Evolutionary conservation across 768 basidiomycete species (phyloP).

Genomic region (Xerocomellus chrysenteron): DNA sequence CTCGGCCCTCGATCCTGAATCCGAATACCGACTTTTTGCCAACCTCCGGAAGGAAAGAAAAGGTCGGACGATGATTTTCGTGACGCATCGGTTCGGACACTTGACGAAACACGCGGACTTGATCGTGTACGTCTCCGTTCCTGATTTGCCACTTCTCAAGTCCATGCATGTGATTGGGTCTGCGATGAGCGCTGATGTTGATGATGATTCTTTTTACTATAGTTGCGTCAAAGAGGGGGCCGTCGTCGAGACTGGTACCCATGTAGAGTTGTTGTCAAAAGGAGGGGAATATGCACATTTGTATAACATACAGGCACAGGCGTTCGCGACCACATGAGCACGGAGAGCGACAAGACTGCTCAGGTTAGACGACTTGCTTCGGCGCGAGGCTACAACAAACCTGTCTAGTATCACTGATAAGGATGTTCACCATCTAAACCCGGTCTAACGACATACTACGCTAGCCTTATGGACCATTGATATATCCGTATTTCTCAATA

Average conservation of each 20-base stretch:
- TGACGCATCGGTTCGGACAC: conserved; percentile 41
- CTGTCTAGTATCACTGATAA: no score
- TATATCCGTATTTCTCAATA: no score
- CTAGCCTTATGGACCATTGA: no score
- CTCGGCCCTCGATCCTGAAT: conserved; percentile 38
- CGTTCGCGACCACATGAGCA: conserved; percentile 18
- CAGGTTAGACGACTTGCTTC: not conserved
- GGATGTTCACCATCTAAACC: no score
- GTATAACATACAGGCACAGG: conserved; percentile 35
- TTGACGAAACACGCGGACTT: conserved; percentile 37
- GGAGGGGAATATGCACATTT: conserved; percentile 35
- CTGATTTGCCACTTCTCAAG: not conserved
- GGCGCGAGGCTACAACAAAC: no score
- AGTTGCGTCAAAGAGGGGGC: conserved; percentile 36
- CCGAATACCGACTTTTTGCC: conserved; percentile 33
- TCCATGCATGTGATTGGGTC: not conserved
- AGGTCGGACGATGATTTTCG: conserved; percentile 41
- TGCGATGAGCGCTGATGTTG: not conserved
- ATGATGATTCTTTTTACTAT: not conserved
- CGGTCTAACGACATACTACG: no score
- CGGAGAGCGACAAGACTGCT: not conserved
- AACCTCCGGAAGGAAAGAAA: conserved; percentile 27
- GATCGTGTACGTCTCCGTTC: conserved; percentile 32
- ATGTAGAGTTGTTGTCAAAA: conserved; percentile 27
- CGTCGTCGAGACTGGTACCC: conserved; percentile 36